Evolutionary conservation across 2,329 filamentous ascomycete genomes (phyloP).

Genomic region (Waltergamsia citrina): DNA sequence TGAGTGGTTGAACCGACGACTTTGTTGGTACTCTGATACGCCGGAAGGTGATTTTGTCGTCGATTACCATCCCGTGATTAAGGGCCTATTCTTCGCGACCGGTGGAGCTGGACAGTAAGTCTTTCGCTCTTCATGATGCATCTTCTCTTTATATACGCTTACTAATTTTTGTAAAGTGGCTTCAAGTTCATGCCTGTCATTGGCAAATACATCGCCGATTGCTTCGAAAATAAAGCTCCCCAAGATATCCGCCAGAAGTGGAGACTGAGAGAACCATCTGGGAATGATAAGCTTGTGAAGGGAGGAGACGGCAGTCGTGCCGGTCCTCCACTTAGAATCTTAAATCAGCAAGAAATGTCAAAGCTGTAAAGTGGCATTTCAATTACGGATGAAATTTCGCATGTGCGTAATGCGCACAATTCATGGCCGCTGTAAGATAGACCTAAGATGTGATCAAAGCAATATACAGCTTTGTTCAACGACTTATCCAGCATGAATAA

Average conservation of each 20-base stretch:
- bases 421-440: too few species aligned
- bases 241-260: background rate
- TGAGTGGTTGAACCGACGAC: slow-evolving; percentile 37
- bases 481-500: too few species aligned
- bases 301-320: background rate
- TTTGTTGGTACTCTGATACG: slow-evolving; percentile 60
- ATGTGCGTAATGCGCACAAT: too few species aligned
- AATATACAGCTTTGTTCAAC: too few species aligned
- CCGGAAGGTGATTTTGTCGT: slow-evolving; percentile 53
- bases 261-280: background rate
- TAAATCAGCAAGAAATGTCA: too few species aligned
- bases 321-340: too few species aligned
- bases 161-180: slow-evolving; percentile 14
- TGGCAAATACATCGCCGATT: slow-evolving; percentile 17
- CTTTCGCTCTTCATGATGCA: slow-evolving; percentile 51
- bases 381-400: too few species aligned
- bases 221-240: slow-evolving; percentile 19
- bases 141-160: slow-evolving; percentile 34
- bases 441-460: too few species aligned
- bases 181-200: slow-evolving; percentile 16
- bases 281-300: background rate
- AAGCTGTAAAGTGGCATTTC: too few species aligned
- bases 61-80: slow-evolving; percentile 39
- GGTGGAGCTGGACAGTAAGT: slow-evolving; percentile 27
- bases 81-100: slow-evolving; percentile 36